Percentiles rank a stretch among this genome's conserved stretches.
Conservation (phyloP, 108 stramenopile species). For the Halocafeteria seosinensis region DNA sequence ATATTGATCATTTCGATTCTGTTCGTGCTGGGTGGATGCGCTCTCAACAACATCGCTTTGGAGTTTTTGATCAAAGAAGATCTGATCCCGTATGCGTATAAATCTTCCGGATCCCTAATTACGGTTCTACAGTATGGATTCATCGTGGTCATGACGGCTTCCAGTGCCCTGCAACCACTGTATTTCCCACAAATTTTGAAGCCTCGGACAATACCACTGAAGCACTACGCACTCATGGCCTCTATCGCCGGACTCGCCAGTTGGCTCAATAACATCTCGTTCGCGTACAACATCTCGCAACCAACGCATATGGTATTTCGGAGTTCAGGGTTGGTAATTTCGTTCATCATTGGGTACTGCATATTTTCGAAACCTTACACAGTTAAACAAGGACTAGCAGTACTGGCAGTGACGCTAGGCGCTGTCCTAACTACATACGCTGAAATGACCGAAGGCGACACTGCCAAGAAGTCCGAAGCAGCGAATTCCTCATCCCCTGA, state of each 20-base stretch:
- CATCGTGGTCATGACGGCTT: too few relatives aligned
- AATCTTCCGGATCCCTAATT: background rate
- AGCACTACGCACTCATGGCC: too few relatives aligned
- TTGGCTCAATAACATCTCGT: constrained; percentile 13
- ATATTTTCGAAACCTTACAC: background rate
- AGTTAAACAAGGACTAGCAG: background rate
- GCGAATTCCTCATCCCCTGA: too few relatives aligned
- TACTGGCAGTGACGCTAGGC: background rate
- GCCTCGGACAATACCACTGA: too few relatives aligned
- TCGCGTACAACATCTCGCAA: constrained; percentile 6
- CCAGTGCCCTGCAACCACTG: too few relatives aligned
- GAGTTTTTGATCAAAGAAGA: background rate
- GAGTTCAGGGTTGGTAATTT: background rate
- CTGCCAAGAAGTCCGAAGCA: background rate
- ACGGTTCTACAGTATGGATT: background rate
- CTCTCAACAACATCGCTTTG: background rate
- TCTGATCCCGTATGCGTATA: background rate
- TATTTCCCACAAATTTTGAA: too few relatives aligned
- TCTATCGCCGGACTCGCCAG: too few relatives aligned
- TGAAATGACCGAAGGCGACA: background rate
- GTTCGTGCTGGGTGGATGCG: too few relatives aligned
- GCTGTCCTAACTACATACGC: background rate
- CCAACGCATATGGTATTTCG: constrained; percentile 13
- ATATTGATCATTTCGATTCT: too few relatives aligned
- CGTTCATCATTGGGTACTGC: background rate